Evolutionary conservation across 257 asterid species (phyloP), one percentile per base, ranked within the genome.

Genomic region (Mitragyna speciosa): DNA sequence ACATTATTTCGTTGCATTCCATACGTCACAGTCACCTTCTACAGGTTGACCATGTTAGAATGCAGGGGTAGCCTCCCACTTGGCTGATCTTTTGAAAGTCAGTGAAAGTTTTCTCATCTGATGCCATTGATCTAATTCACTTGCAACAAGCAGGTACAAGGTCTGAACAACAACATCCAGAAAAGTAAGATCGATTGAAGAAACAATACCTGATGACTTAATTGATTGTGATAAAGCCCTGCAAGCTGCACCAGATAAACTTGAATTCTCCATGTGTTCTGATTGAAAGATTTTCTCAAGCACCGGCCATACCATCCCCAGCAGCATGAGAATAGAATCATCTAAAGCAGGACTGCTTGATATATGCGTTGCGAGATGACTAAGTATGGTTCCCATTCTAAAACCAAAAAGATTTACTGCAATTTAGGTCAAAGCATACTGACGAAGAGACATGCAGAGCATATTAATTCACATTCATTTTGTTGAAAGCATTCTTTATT

Each of bases 171-270:
- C 75, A 70, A 72, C 82, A 82, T 67, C 59, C 75, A 64, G 33
- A 30, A 82, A 80, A 75, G 69, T 73, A 47, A 63, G 61, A 67
- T 67, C 64, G 7, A 52, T 19, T 16, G 75, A 63, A 83, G 66
- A 65, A 77, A 73, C 39, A 85, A 79, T 83, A 94, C 97, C 97
- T 80, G 97, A 89, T 74, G 96, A 94, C 84, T 89, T 88, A 73
- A 92, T 91, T 80, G 95, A 96, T 70, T 86, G 91, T 70, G 95
- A 86, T 80, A 94, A 95, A 82, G 95, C 94, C 90, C 95, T 85
- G 90, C 98, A 94, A 80, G 96, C 94, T 78, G 98, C 91, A 79
- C 89, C 75, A 82, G 97, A 86, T 88, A 94, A 88, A 89, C 87
- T 87, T 48, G 88, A 89, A 84, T 87, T 89, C 88, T 87, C 93